A percentile compares a stretch with the other conserved stretches of the same genome.
These are phyloP conservation scores for Durotheca rogersii DNA, from an alignment of 495 filamentous ascomycete species.

Conservation along the genomic window DNA sequence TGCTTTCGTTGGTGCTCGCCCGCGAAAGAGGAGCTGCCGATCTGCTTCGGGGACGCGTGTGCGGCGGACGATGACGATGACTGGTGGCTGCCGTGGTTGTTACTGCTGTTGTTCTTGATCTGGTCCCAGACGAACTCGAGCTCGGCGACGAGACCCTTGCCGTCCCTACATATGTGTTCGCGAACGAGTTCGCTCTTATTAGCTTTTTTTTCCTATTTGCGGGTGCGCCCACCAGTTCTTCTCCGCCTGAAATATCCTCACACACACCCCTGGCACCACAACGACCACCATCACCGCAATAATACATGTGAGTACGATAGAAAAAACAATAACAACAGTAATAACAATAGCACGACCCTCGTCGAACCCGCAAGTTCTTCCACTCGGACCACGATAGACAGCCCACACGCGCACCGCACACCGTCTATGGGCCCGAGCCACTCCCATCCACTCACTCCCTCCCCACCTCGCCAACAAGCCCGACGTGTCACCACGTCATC, in stretches of 20 bases:
- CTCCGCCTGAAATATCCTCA: too few relatives aligned
- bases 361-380: neutral
- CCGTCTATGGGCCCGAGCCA: neutral
- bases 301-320: too few relatives aligned
- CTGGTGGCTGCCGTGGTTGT: slow-evolving; percentile 60
- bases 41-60: slow-evolving; percentile 50
- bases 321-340: too few relatives aligned
- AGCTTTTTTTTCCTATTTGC: too few relatives aligned
- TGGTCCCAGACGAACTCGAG: slow-evolving; percentile 99
- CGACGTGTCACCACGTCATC: neutral
- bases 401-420: neutral
- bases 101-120: slow-evolving; percentile 84
- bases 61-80: slow-evolving; percentile 45
- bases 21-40: slow-evolving; percentile 10
- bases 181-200: neutral
- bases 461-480: neutral
- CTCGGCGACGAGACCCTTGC: slow-evolving; percentile 84
- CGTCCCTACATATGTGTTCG: slow-evolving; percentile 57
- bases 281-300: too few relatives aligned
- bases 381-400: neutral
- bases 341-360: too few relatives aligned
- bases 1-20: too few relatives aligned
- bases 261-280: too few relatives aligned
- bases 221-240: too few relatives aligned
- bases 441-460: neutral